A percentile compares a stretch with the other conserved stretches of the same genome.
Conservation (phyloP, 2,329 filamentous ascomycete genomes). For the Clarireedia homoeocarpa region DNA sequence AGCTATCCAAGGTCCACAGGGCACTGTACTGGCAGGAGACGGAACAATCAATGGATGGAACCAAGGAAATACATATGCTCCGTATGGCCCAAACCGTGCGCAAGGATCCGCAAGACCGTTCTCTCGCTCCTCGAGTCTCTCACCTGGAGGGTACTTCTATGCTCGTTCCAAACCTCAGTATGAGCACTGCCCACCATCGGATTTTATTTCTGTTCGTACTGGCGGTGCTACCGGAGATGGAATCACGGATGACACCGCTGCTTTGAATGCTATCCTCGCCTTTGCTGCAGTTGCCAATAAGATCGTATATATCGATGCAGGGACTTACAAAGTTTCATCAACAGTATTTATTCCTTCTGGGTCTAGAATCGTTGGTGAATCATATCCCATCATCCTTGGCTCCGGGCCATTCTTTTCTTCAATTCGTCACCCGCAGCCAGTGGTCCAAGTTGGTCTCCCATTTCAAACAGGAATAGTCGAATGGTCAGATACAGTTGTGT, state of each 20-base stretch:
- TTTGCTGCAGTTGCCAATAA: conserved; percentile 39
- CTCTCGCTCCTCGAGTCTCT: neutral
- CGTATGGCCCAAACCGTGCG: conserved; percentile 33
- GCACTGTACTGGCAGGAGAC: conserved; percentile 7
- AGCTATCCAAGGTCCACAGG: conserved; percentile 31
- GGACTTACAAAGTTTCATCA: conserved; percentile 43
- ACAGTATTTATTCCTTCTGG: conserved; percentile 41
- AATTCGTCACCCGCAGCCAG: conserved; percentile 35
- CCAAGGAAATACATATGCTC: conserved; percentile 43
- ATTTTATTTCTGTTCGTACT: conserved; percentile 38
- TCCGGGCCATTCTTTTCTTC: conserved; percentile 38
- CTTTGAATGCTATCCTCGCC: conserved; percentile 49
- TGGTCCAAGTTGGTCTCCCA: conserved; percentile 46
- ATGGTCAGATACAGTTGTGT: conserved; percentile 54
- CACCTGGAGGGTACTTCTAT: conserved; percentile 33
- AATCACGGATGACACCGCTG: conserved; percentile 49
- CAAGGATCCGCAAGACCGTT: conserved; percentile 37
- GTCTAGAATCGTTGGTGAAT: conserved; percentile 32
- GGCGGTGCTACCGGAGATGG: conserved; percentile 43
- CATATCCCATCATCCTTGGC: conserved; percentile 34
- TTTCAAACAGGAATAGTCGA: conserved; percentile 53
- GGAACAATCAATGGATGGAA: conserved; percentile 3
- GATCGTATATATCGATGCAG: conserved; percentile 49
- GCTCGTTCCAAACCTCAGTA: conserved; percentile 49
- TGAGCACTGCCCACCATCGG: conserved; percentile 29